Evolutionary conservation across 2,329 filamentous ascomycete genomes (phyloP).

Genomic region (Clonostachys byssicola): DNA sequence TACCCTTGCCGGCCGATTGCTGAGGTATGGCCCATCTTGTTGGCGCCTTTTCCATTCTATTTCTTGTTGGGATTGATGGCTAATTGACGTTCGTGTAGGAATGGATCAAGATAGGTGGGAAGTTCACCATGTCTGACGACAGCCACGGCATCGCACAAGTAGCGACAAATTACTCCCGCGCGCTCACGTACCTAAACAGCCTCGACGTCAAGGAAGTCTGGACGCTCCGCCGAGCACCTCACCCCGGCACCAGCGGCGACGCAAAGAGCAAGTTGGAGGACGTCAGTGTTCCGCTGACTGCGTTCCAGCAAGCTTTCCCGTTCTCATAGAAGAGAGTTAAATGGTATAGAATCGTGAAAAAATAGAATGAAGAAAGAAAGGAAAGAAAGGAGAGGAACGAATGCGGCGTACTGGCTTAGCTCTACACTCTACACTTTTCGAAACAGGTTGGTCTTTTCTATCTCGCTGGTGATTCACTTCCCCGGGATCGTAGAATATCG

Average conservation of each 20-base stretch:
- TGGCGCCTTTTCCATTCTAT: background rate
- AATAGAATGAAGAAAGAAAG: no score
- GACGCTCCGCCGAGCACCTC: conserved; percentile 38
- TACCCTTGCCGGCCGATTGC: conserved; percentile 82
- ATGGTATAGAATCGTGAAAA: no score
- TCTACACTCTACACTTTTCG: no score
- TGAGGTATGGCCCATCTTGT: conserved; percentile 46
- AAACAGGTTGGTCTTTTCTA: no score
- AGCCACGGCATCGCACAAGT: conserved; percentile 87
- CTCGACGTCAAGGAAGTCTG: conserved; percentile 62
- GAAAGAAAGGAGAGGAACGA: no score
- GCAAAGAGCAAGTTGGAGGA: conserved; percentile 33
- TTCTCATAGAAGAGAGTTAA: no score
- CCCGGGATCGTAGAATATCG: no score
- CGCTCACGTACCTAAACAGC: conserved; percentile 65
- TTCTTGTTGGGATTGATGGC: background rate
- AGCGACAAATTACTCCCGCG: conserved; percentile 74
- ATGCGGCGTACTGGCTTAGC: no score
- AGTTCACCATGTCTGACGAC: conserved; percentile 91
- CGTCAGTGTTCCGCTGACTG: conserved; percentile 32
- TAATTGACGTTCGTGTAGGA: conserved; percentile 37
- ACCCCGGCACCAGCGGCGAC: conserved; percentile 17
- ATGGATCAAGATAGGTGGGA: conserved; percentile 69
- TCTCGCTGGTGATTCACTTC: no score
- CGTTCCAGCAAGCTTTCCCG: conserved; percentile 26